Percentiles rank a stretch among this genome's conserved stretches.
phyloP scores from a whole-genome alignment of 164 flowering plant genomes.

The Protea cynaroides region DNA sequence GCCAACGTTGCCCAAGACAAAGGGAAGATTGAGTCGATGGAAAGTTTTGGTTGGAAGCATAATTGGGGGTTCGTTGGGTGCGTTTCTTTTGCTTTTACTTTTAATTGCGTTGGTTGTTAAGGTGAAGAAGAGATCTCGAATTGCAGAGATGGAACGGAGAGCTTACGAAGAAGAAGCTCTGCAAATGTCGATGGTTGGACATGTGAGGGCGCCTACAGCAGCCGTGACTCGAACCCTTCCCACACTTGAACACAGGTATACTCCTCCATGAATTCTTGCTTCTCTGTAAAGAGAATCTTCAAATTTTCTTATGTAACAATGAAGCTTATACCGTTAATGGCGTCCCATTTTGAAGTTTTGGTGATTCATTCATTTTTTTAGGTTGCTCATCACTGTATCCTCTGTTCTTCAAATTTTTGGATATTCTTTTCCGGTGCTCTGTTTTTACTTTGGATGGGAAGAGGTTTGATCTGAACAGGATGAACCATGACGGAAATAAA shows the following conservation, averaged over 20 bases:
- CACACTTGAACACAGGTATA: constrained; percentile 44
- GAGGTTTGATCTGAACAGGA: no score
- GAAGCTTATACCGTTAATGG: no score
- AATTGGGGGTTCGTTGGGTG: constrained; percentile 61
- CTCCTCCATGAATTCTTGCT: constrained; percentile 24
- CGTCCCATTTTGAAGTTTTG: background rate
- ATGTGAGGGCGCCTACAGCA: constrained; percentile 68
- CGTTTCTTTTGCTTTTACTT: constrained; percentile 52
- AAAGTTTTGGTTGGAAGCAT: constrained; percentile 56
- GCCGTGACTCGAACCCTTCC: constrained; percentile 56
- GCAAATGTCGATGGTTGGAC: constrained; percentile 91
- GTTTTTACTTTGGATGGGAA: no score
- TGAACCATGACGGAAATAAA: no score
- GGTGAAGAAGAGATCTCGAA: constrained; percentile 60
- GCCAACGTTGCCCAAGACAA: constrained; percentile 18
- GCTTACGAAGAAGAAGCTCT: constrained; percentile 95
- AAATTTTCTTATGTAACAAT: background rate
- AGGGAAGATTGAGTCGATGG: constrained; percentile 45
- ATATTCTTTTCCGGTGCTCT: no score
- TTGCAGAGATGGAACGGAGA: constrained; percentile 75
- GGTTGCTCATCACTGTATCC: no score
- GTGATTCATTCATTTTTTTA: background rate
- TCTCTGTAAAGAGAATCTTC: no score
- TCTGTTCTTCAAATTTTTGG: no score
- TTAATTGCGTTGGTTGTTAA: constrained; percentile 64